Evolutionary conservation across 345 rosid species (phyloP).

Genomic region (Aquilaria malaccensis): DNA sequence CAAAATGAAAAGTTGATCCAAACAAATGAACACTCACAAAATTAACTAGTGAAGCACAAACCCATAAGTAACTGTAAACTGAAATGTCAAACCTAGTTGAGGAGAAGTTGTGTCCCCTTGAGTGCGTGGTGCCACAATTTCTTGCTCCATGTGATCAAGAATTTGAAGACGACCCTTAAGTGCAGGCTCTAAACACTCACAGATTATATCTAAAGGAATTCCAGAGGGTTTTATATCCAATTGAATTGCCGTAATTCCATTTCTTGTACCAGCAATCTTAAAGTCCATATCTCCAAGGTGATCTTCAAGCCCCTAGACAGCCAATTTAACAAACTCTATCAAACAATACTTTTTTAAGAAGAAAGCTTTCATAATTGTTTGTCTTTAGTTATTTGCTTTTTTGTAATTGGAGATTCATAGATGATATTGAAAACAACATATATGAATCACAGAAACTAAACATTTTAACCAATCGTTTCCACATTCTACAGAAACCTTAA

Average conservation of each 20-base stretch:
- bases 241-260: conserved; percentile 87
- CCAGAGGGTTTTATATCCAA: conserved; percentile 99
- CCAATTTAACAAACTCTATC: conserved; percentile 7
- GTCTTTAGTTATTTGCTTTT: no score
- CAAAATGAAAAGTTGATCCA: background rate
- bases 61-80: conserved; percentile 7
- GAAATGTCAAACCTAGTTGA: conserved; percentile 51
- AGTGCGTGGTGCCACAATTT: conserved; percentile 60
- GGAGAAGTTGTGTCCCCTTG: conserved; percentile 50
- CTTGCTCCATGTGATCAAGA: conserved; percentile 81
- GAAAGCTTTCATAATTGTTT: background rate
- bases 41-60: conserved; percentile 3
- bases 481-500: background rate
- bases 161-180: conserved; percentile 84
- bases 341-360: conserved; percentile 1
- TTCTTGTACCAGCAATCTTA: conserved; percentile 92
- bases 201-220: conserved; percentile 86
- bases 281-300: conserved; percentile 99
- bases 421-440: no score
- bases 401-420: no score
- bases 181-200: conserved; percentile 82
- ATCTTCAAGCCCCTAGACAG: conserved; percentile 89
- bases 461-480: background rate
- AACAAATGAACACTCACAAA: no score
- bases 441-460: background rate